phyloP scores from a whole-genome alignment of 2,329 filamentous ascomycete species.

The Aspergillus amoenus region DNA sequence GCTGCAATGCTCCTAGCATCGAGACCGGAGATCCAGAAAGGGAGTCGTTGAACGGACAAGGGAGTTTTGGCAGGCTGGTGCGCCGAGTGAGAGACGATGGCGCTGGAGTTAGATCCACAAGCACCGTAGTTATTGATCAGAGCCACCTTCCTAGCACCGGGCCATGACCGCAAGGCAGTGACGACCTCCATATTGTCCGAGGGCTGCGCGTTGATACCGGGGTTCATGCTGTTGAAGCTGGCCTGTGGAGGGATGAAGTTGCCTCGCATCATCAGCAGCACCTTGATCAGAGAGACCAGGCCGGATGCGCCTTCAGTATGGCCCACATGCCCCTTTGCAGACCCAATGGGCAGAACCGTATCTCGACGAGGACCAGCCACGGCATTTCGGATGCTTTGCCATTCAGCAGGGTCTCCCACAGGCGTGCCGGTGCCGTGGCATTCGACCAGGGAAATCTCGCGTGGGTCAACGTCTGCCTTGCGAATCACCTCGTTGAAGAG shows the following conservation, averaged over 20 bases:
- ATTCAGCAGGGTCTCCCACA: neutral
- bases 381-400: neutral
- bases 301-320: neutral
- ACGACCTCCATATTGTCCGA: neutral
- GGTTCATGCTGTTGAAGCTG: neutral
- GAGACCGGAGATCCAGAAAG: neutral
- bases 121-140: slow-evolving; percentile 7
- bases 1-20: neutral
- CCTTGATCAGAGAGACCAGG: neutral
- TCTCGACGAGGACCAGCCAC: neutral
- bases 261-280: neutral
- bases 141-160: neutral
- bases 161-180: neutral
- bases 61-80: neutral
- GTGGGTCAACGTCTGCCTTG: neutral
- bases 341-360: neutral
- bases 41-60: neutral
- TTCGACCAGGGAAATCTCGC: neutral
- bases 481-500: neutral
- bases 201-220: neutral
- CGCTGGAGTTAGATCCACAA: neutral
- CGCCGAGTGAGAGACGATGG: neutral
- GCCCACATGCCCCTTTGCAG: neutral
- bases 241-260: neutral
- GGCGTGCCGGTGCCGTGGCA: neutral